Evolutionary conservation across 805 yeast species (phyloP).

Genomic region (Candida lessepsii): DNA sequence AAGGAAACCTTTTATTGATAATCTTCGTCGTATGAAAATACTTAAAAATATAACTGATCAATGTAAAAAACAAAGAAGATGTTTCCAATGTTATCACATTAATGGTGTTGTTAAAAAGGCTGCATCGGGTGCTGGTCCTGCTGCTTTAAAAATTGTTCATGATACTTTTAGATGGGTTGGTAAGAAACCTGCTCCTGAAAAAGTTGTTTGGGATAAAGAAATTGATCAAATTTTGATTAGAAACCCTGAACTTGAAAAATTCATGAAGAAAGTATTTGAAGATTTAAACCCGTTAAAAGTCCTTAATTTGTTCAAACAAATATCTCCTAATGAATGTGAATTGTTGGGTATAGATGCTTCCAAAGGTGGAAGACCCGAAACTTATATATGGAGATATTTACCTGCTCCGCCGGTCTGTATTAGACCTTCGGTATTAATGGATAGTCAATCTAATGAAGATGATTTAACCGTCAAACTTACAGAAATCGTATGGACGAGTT

Average conservation of each 20-base stretch:
- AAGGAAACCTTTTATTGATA: constrained; percentile 85
- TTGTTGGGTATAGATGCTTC: constrained; percentile 86
- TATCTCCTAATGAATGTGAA: constrained; percentile 86
- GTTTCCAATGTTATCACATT: constrained; percentile 79
- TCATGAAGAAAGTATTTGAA: constrained; percentile 82
- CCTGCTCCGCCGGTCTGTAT: constrained; percentile 99
- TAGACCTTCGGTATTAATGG: constrained; percentile 94
- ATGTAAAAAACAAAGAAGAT: constrained; percentile 92
- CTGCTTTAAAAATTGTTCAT: constrained; percentile 91
- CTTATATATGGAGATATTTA: constrained; percentile 92
- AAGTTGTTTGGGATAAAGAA: constrained; percentile 82
- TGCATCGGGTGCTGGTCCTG: constrained; percentile 86
- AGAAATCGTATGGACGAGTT: constrained; percentile 96
- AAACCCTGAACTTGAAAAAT: constrained; percentile 86
- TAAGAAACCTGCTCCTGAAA: constrained; percentile 82
- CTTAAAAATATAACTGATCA: constrained; percentile 83
- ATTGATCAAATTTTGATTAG: constrained; percentile 70
- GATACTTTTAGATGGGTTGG: constrained; percentile 96
- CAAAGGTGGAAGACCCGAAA: constrained; percentile 90
- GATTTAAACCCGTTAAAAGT: constrained; percentile 93
- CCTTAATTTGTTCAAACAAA: constrained; percentile 80
- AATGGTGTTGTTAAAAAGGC: constrained; percentile 98
- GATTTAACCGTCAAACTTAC: constrained; percentile 94
- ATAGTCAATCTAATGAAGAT: constrained; percentile 92
- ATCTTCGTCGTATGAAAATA: constrained; percentile 86